Evolutionary conservation across 2,329 filamentous ascomycete genomes (phyloP).

Genomic region (Emericellopsis atlantica): DNA sequence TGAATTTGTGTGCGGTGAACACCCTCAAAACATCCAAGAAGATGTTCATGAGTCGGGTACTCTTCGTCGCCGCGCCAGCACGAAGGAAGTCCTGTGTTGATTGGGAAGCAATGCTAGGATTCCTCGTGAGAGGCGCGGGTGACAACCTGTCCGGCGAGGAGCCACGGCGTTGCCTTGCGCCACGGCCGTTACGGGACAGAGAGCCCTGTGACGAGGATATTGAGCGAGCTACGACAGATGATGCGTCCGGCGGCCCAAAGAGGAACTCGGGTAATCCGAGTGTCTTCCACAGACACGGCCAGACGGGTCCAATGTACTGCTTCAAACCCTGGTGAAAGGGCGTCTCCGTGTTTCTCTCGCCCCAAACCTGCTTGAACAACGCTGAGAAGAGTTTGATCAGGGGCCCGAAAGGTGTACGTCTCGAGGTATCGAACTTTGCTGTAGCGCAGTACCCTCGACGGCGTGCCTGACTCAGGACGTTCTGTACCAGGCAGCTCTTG

Average conservation of each 20-base stretch:
- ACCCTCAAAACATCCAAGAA: slow-evolving; percentile 77
- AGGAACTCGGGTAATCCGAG: slow-evolving; percentile 60
- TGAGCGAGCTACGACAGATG: slow-evolving; percentile 15
- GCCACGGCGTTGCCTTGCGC: slow-evolving; percentile 25
- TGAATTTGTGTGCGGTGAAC: slow-evolving; percentile 72
- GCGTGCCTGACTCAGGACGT: slow-evolving; percentile 46
- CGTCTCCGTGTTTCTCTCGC: slow-evolving; percentile 52
- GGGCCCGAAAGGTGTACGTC: slow-evolving; percentile 49
- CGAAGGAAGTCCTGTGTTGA: slow-evolving; percentile 49
- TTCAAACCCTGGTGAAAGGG: slow-evolving; percentile 48
- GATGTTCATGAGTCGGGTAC: slow-evolving; percentile 71
- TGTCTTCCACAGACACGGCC: slow-evolving; percentile 49
- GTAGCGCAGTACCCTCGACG: slow-evolving; percentile 52
- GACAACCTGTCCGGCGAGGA: slow-evolving; percentile 36
- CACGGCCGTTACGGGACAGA: slow-evolving; percentile 11
- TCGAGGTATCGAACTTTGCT: slow-evolving; percentile 52
- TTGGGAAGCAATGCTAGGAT: slow-evolving; percentile 28
- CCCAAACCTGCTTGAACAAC: slow-evolving; percentile 55
- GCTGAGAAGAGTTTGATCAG: slow-evolving; percentile 52
- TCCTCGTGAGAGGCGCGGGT: slow-evolving; percentile 19
- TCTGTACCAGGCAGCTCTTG: slow-evolving; percentile 52
- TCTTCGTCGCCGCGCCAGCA: slow-evolving; percentile 44
- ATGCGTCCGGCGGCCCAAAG: slow-evolving; percentile 33
- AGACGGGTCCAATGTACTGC: slow-evolving; percentile 49
- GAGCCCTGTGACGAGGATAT: slow-evolving; percentile 22